These are phyloP conservation scores for Tetrastigma voinierianum DNA, from an alignment of 164 flowering plant species.

Conservation along the genomic window DNA sequence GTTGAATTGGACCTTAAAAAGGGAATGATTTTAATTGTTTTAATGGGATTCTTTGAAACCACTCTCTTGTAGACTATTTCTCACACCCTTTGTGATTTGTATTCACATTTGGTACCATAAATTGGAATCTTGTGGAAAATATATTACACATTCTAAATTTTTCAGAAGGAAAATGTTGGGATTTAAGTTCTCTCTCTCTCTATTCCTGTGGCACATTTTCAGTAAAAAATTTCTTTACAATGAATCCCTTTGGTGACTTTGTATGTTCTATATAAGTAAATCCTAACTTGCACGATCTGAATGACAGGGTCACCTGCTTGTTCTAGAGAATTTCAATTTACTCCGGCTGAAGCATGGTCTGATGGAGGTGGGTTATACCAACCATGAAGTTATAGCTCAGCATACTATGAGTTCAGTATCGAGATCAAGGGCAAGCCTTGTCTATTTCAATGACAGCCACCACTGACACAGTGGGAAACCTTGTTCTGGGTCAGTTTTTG, in stretches of 20 bases:
- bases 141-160: background rate
- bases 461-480: constrained; percentile 64
- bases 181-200: background rate
- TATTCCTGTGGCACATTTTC: background rate
- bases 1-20: background rate
- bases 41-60: too few relatives aligned
- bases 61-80: too few relatives aligned
- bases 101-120: background rate
- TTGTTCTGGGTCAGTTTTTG: constrained; percentile 66
- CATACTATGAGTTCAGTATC: constrained; percentile 22
- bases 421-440: constrained; percentile 38
- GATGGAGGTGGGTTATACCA: constrained; percentile 85
- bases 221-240: background rate
- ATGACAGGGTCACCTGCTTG: constrained; percentile 79
- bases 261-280: background rate
- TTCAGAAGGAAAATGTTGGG: background rate
- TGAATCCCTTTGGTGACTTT: background rate
- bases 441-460: constrained; percentile 95
- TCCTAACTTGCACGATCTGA: constrained; percentile 10
- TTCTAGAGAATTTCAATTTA: constrained; percentile 60
- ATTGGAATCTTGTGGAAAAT: background rate
- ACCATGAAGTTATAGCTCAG: constrained; percentile 35
- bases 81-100: background rate
- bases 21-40: background rate
- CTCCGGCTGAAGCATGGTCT: constrained; percentile 76